These are phyloP conservation scores for Phytophthora syringae DNA, from an alignment of 352 stramenopile species.

Conservation along the genomic window DNA sequence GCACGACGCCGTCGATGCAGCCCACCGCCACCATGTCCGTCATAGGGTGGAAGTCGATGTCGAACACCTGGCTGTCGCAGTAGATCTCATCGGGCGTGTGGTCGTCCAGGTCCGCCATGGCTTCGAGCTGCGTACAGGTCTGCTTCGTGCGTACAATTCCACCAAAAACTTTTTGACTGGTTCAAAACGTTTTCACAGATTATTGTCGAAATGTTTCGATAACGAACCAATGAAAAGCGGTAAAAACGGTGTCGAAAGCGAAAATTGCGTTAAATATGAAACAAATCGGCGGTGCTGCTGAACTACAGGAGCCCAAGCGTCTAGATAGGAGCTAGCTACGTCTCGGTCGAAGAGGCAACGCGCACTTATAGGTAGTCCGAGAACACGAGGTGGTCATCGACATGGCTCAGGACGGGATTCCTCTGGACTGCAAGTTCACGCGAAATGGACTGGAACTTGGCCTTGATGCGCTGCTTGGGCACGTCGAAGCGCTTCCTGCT, in stretches of 20 bases:
- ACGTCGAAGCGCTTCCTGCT: constrained; percentile 63
- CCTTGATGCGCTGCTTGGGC: constrained; percentile 73
- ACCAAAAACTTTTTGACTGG: constrained; percentile 39
- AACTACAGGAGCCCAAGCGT: constrained; percentile 6
- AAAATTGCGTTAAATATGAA: constrained; percentile 37
- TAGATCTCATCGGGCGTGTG: constrained; percentile 83
- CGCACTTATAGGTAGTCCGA: constrained; percentile 70
- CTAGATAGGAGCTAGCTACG: constrained; percentile 29
- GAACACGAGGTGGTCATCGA: constrained; percentile 76
- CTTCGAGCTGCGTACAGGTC: background rate
- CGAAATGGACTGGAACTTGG: constrained; percentile 71
- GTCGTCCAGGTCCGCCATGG: constrained; percentile 67
- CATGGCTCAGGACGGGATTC: constrained; percentile 41
- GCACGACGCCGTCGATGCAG: constrained; percentile 77
- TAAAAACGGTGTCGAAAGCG: background rate
- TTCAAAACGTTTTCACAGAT: constrained; percentile 17
- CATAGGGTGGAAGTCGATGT: constrained; percentile 87
- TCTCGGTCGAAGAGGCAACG: constrained; percentile 10
- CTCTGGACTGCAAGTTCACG: constrained; percentile 62
- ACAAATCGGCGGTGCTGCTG: constrained; percentile 5
- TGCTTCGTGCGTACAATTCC: constrained; percentile 13
- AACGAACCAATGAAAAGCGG: background rate
- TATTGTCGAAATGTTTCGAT: background rate
- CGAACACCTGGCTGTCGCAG: constrained; percentile 80
- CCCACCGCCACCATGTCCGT: constrained; percentile 75